These are phyloP conservation scores for Pseudocercospora ulei DNA, from an alignment of 2,329 filamentous ascomycete genomes.

Conservation along the genomic window DNA sequence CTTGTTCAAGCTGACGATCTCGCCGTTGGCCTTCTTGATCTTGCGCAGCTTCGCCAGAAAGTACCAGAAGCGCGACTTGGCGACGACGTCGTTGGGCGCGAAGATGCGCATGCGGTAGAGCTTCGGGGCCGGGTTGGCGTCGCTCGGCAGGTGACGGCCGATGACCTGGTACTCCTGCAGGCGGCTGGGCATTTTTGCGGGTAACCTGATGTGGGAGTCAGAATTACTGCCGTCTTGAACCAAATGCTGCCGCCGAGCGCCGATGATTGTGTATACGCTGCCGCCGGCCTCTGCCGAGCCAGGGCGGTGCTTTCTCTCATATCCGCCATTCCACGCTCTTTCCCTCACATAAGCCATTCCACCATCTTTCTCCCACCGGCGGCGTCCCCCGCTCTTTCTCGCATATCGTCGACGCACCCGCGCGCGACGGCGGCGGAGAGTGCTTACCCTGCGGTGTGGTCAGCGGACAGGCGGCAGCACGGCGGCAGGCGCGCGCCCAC, in stretches of 20 bases:
- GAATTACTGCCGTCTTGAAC: constrained; percentile 35
- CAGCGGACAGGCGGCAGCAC: neutral
- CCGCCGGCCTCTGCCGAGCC: too few species aligned
- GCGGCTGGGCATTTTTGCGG: constrained; percentile 37
- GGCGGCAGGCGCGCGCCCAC: neutral
- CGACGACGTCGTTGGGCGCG: constrained; percentile 92
- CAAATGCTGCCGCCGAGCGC: constrained; percentile 18
- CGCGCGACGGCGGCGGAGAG: neutral
- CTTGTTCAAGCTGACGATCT: constrained; percentile 95
- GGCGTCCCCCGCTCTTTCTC: constrained; percentile 6
- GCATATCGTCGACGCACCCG: constrained; percentile 2
- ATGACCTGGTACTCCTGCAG: constrained; percentile 99
- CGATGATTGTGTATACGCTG: constrained; percentile 6
- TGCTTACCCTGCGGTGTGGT: constrained; percentile 2
- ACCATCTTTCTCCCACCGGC: too few species aligned
- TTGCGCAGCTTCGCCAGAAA: constrained; percentile 98
- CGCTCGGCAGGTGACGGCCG: constrained; percentile 95
- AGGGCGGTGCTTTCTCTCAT: too few species aligned
- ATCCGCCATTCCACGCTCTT: constrained; percentile 5
- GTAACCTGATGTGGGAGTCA: constrained; percentile 24
- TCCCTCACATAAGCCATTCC: constrained; percentile 6
- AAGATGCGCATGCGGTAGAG: constrained; percentile 99
- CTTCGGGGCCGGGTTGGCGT: constrained; percentile 92
- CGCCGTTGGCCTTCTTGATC: constrained; percentile 99
- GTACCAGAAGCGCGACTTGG: constrained; percentile 99